Evolutionary conservation across 805 yeast species (phyloP).

Genomic region (Ogataea trehalophila): DNA sequence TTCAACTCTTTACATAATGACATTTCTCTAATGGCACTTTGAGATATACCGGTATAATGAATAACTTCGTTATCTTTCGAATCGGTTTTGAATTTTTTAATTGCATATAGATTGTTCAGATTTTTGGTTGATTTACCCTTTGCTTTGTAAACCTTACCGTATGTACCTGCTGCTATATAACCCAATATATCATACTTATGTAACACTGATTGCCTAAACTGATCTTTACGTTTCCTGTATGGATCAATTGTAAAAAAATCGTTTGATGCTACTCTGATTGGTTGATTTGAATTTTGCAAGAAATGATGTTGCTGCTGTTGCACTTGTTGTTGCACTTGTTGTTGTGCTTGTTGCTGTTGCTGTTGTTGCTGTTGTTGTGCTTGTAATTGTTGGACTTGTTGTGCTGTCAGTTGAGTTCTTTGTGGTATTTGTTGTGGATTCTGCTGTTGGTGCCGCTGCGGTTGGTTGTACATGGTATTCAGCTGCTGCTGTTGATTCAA

Average conservation of each 20-base stretch:
- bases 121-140: slow-evolving; percentile 34
- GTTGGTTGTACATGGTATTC: slow-evolving; percentile 6
- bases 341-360: slow-evolving; percentile 10
- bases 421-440: slow-evolving; percentile 7
- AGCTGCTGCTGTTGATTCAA: not conserved
- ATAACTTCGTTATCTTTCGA: slow-evolving; percentile 78
- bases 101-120: slow-evolving; percentile 56
- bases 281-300: slow-evolving; percentile 21
- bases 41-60: slow-evolving; percentile 93
- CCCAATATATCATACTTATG: slow-evolving; percentile 85
- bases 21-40: slow-evolving; percentile 95
- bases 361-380: slow-evolving; percentile 5
- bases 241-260: slow-evolving; percentile 53
- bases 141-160: slow-evolving; percentile 93
- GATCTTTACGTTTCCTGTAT: slow-evolving; percentile 61
- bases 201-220: slow-evolving; percentile 65
- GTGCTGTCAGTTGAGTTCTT: slow-evolving; percentile 4
- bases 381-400: slow-evolving; percentile 10
- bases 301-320: slow-evolving; percentile 7
- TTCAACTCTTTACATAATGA: slow-evolving; percentile 83
- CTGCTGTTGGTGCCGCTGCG: slow-evolving; percentile 2
- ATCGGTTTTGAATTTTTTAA: slow-evolving; percentile 93
- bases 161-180: slow-evolving; percentile 97
- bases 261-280: slow-evolving; percentile 50
- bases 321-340: slow-evolving; percentile 18